phyloP scores from a whole-genome alignment of 148 eudicot genomes.

The Salicornia ramosissima region DNA sequence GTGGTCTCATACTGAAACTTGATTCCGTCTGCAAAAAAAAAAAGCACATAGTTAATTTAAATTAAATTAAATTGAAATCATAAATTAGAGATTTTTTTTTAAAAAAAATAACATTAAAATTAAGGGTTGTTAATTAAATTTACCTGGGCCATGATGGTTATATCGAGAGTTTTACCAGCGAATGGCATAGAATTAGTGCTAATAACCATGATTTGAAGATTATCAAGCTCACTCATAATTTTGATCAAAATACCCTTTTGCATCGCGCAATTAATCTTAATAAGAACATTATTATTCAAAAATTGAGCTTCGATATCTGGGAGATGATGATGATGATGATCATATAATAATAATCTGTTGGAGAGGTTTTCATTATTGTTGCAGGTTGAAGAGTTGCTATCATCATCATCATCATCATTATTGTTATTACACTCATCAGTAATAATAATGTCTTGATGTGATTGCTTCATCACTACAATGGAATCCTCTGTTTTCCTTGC shows the following conservation, averaged over 20 bases:
- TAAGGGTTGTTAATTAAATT: too few relatives aligned
- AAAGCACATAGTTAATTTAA: too few relatives aligned
- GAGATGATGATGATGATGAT: not conserved
- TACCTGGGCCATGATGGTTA: constrained; percentile 32
- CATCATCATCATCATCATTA: constrained; percentile 1
- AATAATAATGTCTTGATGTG: not conserved
- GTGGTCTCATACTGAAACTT: too few relatives aligned
- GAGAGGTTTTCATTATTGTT: too few relatives aligned
- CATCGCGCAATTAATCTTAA: constrained; percentile 25
- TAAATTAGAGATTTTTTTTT: too few relatives aligned
- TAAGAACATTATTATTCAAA: constrained; percentile 23
- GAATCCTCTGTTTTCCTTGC: constrained; percentile 14
- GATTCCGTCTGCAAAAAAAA: too few relatives aligned
- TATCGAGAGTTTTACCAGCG: constrained; percentile 23
- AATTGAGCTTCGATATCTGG: constrained; percentile 32
- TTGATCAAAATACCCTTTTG: constrained; percentile 23
- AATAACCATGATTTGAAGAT: constrained; percentile 19
- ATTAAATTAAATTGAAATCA: too few relatives aligned
- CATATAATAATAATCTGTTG: too few relatives aligned
- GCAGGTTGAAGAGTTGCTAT: not conserved
- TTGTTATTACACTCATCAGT: too few relatives aligned
- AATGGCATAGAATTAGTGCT: constrained; percentile 24
- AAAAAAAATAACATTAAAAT: too few relatives aligned
- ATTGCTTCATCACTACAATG: constrained; percentile 9
- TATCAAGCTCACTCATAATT: constrained; percentile 23